Evolutionary conservation across 2,329 filamentous ascomycete species (phyloP).

Genomic region (Metarhizium anisopliae): DNA sequence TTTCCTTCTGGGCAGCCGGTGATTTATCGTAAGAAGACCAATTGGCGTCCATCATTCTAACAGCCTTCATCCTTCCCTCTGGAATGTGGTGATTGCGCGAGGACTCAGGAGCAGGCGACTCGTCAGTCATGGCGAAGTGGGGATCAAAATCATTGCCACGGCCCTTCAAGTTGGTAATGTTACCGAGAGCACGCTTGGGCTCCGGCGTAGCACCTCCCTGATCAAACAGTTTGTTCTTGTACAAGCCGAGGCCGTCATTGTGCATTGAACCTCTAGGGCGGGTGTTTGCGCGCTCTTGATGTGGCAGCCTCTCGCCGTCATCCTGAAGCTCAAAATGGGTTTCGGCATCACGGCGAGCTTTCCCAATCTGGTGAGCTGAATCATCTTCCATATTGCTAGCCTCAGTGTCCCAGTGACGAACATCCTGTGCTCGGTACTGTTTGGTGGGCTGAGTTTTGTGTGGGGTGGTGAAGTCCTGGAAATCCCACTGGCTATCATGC

Average conservation of each 20-base stretch:
- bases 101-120: constrained; percentile 41
- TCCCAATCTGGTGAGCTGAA: constrained; percentile 49
- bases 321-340: constrained; percentile 80
- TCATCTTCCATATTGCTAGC: constrained; percentile 40
- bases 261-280: constrained; percentile 45
- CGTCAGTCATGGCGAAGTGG: constrained; percentile 70
- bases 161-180: constrained; percentile 64
- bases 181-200: constrained; percentile 43
- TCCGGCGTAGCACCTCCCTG: constrained; percentile 39
- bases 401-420: constrained; percentile 72
- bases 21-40: constrained; percentile 50
- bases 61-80: constrained; percentile 57
- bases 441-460: constrained; percentile 59
- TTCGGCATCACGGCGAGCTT: constrained; percentile 70
- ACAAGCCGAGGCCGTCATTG: constrained; percentile 61
- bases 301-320: constrained; percentile 51
- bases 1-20: constrained; percentile 43
- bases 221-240: constrained; percentile 67
- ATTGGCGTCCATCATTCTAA: constrained; percentile 64
- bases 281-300: constrained; percentile 34
- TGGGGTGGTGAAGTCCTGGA: constrained; percentile 80
- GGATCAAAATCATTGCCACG: constrained; percentile 68
- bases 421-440: constrained; percentile 53
- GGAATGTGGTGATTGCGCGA: constrained; percentile 35
- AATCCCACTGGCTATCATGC: constrained; percentile 72